These are phyloP conservation scores for Brassica napus DNA, from an alignment of 345 rosid species.

Conservation along the genomic window Da-Ae NC_063434.1:28300501-28301000, in stretches of 20 bases:
- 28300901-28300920: slow-evolving; percentile 28
- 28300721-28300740: slow-evolving; percentile 98
- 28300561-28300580: slow-evolving; percentile 90
- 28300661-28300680: background rate
- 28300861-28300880: background rate
- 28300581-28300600: slow-evolving; percentile 82
- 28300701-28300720: slow-evolving; percentile 96
- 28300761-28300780: slow-evolving; percentile 87
- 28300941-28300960: slow-evolving; percentile 88
- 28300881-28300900: background rate
- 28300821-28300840: slow-evolving; percentile 91
- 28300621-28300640: no score
- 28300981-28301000: slow-evolving; percentile 14
- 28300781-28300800: slow-evolving; percentile 89
- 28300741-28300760: slow-evolving; percentile 90
- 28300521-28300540: slow-evolving; percentile 90
- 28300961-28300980: slow-evolving; percentile 73
- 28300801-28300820: slow-evolving; percentile 91
- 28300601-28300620: slow-evolving; percentile 66
- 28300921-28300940: slow-evolving; percentile 48
- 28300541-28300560: slow-evolving; percentile 88
- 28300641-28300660: no score
- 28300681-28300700: slow-evolving; percentile 77
- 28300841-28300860: slow-evolving; percentile 66
- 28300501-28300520: slow-evolving; percentile 93